These are phyloP conservation scores for Akanthomyces muscarius DNA, from an alignment of 2,329 filamentous ascomycete genomes.

Conservation along the genomic window DNA sequence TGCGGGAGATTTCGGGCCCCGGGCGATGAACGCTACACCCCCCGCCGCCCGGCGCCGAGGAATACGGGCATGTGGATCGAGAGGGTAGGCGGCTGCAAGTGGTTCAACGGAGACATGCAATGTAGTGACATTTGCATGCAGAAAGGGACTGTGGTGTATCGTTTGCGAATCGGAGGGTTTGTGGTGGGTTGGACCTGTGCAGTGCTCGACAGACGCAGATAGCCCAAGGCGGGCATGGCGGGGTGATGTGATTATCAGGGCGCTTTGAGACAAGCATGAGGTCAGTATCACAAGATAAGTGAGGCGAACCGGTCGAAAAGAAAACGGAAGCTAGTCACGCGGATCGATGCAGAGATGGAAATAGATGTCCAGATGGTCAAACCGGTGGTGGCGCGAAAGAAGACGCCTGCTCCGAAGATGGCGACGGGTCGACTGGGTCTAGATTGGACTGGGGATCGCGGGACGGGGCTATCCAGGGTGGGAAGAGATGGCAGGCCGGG, in stretches of 20 bases:
- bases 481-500: not conserved
- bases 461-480: not conserved
- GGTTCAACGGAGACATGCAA: not conserved
- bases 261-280: not conserved
- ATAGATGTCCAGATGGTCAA: not conserved
- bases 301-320: not conserved
- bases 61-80: constrained; percentile 10
- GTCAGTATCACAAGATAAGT: not conserved
- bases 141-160: not conserved
- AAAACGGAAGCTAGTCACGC: not conserved
- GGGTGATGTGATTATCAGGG: not conserved
- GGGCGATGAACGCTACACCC: not conserved
- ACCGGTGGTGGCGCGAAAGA: not conserved
- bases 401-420: not conserved
- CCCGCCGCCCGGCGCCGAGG: not conserved
- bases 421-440: no score
- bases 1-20: constrained; percentile 6
- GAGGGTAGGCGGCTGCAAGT: not conserved
- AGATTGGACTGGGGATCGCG: not conserved
- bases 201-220: no score
- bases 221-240: not conserved
- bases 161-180: not conserved
- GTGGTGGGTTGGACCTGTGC: not conserved
- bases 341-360: not conserved
- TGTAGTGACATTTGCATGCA: not conserved